Evolutionary conservation across 2,329 filamentous ascomycete genomes (phyloP).

Genomic region (Pestalotiopsis sp.): DNA sequence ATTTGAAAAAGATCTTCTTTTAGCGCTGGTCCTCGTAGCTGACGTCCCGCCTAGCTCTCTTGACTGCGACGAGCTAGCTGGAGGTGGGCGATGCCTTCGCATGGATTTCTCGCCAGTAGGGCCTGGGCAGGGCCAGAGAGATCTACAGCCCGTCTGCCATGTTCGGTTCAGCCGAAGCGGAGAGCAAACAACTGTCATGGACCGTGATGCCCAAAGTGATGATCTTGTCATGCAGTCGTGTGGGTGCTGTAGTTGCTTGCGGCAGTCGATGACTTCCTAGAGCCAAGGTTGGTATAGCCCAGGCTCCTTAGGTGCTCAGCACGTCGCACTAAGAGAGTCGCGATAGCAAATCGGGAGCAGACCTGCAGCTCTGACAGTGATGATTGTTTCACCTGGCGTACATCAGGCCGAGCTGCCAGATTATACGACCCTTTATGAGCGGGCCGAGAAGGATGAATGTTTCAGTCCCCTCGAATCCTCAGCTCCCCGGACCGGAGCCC

Average conservation of each 20-base stretch:
- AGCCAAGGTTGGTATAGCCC: not conserved
- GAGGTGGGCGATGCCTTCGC: not conserved
- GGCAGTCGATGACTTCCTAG: not conserved
- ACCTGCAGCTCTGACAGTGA: not conserved
- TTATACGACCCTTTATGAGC: not conserved
- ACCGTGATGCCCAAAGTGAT: not conserved
- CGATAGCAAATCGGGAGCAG: not conserved
- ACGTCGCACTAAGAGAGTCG: not conserved
- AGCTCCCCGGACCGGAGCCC: too few species aligned
- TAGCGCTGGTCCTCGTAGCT: not conserved
- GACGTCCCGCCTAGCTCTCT: not conserved
- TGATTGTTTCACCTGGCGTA: not conserved
- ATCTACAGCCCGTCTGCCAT: not conserved
- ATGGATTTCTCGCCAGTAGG: not conserved
- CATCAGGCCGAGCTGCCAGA: not conserved
- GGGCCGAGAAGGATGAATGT: not conserved
- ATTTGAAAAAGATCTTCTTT: not conserved
- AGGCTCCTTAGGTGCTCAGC: not conserved
- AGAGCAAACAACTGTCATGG: not conserved
- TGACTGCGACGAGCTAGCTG: not conserved
- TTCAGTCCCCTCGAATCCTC: not conserved
- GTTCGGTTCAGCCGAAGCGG: not conserved
- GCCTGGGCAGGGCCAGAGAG: not conserved
- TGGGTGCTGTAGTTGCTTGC: not conserved
- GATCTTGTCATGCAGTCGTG: not conserved